Conservation (phyloP, 257 asterid genomes). For the Solanum lignicaule region DNA sequence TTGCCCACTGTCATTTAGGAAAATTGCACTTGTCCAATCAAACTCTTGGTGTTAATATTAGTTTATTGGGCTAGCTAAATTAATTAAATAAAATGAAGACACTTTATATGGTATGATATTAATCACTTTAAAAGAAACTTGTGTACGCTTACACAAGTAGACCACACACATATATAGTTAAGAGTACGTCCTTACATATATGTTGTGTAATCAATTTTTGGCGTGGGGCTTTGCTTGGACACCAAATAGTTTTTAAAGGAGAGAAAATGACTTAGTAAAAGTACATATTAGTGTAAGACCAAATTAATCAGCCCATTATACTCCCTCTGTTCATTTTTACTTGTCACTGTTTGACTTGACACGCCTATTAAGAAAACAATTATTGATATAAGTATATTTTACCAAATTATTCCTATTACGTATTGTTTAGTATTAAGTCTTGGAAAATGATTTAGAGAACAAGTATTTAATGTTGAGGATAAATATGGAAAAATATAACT, state of each 20-base stretch:
- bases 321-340: too few species aligned
- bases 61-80: background rate
- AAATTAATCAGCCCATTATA: background rate
- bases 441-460: too few species aligned
- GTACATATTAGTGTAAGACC: background rate
- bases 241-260: background rate
- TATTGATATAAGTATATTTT: too few species aligned
- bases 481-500: too few species aligned
- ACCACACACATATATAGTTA: background rate
- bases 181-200: background rate
- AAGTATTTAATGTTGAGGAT: too few species aligned
- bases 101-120: background rate
- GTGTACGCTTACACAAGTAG: background rate
- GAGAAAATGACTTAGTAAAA: too few species aligned
- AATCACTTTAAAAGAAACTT: too few species aligned
- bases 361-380: too few species aligned
- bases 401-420: too few species aligned
- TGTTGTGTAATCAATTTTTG: background rate
- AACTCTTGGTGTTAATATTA: background rate
- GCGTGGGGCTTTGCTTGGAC: background rate
- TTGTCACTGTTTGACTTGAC: background rate
- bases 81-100: background rate
- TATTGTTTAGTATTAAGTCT: background rate
- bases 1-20: background rate
- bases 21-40: background rate